Base-by-base conservation (phyloP, 352 stramenopile genomes). In the Pythium brassicae region DNA sequence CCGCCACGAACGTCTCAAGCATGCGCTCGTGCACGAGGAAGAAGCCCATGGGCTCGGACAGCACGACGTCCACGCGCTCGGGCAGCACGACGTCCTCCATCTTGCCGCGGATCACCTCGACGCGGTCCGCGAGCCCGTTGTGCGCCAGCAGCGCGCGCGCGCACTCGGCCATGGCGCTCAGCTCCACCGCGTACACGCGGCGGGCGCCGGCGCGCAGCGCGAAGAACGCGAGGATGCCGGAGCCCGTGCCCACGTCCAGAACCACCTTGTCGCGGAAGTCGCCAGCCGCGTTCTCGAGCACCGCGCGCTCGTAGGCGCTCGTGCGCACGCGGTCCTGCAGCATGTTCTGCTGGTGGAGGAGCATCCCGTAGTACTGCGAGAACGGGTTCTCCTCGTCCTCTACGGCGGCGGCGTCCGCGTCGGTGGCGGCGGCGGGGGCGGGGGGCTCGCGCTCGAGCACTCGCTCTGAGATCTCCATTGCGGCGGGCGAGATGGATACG, bases 271-370 rank as follows among this genome's bases (percentile, higher is more conserved):
- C 96, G 37, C 85, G 73, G 66, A 99, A 99, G 35, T 98, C 79
- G 32, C 32, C 32, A 9, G 84, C 72, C 5, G 74, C 53, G 70
- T 99, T 99, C 27, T 96, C 87, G 35, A 99, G 78, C 76, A 99
- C 99, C 12, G 97, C 97, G 37, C 87, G 79, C 66, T 98, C 95
- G 78, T 99, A 99, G 8, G 97, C 97, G 50, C 96, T 96, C 71
- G 98, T 99, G 37, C 98, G 93, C 56, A 98, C 94, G 64, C 98
- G 89, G 74, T 99, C 98, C 59, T 98, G 97, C 19, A 99, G 85
- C 98, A 99, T 99, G 74, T 99, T 98, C 68, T 99, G 98, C 68
- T 99, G 98, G 75, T 99, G 98, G 53, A 94, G 63, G n/a, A 97
- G 81, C 87, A 96, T 92, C 17, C 89, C 89, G 64, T 98, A 98